Evolutionary conservation across 306 rosid species (phyloP), one percentile per base, ranked within the genome.

Genomic region (Fragaria iinumae): DNA sequence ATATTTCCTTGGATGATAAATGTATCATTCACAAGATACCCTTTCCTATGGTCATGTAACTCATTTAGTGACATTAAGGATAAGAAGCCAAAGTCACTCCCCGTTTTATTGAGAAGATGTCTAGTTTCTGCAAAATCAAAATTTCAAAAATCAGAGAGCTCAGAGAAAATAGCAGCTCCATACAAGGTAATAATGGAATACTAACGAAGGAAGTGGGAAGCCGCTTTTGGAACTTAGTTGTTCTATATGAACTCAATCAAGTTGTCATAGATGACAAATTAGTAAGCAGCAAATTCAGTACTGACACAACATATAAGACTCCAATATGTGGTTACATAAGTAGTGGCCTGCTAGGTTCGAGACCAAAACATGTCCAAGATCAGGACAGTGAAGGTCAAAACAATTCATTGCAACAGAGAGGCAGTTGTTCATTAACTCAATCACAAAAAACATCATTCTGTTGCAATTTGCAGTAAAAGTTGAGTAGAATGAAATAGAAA

Each of bases 1-100:
- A 65, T 17, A 12, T 6, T 38, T 10, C 21, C 69, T 34, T 34
- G 21, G 13, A 65, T 65, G 44, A 65, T 65, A 20, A 45, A 65
- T 38, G 39, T 32, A 65, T 65, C 69, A 8, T 11, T 34, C 39
- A 65, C 69, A 65, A 32, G 45, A 65, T 65, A 65, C 43, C 69
- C 69, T 65, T 20, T 12, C 34, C 44, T 18, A 7, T 8, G 39
- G 18, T 65, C 44, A 16, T 65, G 11, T 9, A 65, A 65, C 44
- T 32, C 69, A 65, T 13, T 4, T 29, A 5, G 69, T 11, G 45
- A 20, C 8, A 65, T 25, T 29, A 65, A 12, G 7, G 69, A 65
- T 29, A 44, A 32, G 69, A 65, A 65, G 45, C 9, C 69, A 16
- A 21, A 13, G 4, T 34, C 8, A 29, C 44, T 12, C 8, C 10